Conservation (phyloP, 2,329 filamentous ascomycete genomes). For the Diplocarpon rosae region DNA sequence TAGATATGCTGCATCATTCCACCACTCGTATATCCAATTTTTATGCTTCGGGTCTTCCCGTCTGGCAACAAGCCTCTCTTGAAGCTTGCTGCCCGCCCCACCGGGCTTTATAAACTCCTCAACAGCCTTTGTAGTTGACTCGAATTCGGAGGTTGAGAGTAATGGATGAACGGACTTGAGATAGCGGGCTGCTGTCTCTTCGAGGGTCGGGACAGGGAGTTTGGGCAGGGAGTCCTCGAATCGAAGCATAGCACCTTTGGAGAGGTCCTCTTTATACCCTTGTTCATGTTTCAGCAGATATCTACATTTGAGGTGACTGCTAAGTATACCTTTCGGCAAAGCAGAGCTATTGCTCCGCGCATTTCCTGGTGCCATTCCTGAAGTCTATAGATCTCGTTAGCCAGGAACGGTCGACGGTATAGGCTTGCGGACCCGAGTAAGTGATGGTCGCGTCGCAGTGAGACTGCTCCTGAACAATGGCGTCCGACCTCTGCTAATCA, state of each 20-base stretch:
- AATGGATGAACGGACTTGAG: conserved; percentile 70
- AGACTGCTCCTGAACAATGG: conserved; percentile 25
- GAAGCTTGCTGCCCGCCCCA: conserved; percentile 69
- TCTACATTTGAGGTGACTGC: conserved; percentile 6
- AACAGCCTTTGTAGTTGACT: conserved; percentile 69
- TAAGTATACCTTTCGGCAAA: conserved; percentile 37
- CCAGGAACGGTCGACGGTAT: neutral
- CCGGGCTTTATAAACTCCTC: conserved; percentile 83
- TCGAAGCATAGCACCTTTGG: conserved; percentile 70
- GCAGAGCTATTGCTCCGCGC: conserved; percentile 45
- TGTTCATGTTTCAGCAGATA: conserved; percentile 10
- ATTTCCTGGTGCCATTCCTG: conserved; percentile 40
- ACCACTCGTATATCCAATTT: conserved; percentile 98
- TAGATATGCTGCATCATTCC: conserved; percentile 92
- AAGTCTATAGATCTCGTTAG: conserved; percentile 18
- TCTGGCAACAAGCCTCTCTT: conserved; percentile 74
- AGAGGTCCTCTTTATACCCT: conserved; percentile 73
- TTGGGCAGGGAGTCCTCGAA: conserved; percentile 78
- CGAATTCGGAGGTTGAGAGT: conserved; percentile 56
- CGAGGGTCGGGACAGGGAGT: conserved; percentile 69
- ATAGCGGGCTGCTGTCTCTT: conserved; percentile 73
- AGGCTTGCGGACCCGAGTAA: conserved; percentile 19
- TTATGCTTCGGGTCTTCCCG: conserved; percentile 69
- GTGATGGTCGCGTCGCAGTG: conserved; percentile 17
- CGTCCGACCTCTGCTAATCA: conserved; percentile 25